phyloP scores from a whole-genome alignment of 1,139 yeast species.

The Debaryomyces coudertii region DNA sequence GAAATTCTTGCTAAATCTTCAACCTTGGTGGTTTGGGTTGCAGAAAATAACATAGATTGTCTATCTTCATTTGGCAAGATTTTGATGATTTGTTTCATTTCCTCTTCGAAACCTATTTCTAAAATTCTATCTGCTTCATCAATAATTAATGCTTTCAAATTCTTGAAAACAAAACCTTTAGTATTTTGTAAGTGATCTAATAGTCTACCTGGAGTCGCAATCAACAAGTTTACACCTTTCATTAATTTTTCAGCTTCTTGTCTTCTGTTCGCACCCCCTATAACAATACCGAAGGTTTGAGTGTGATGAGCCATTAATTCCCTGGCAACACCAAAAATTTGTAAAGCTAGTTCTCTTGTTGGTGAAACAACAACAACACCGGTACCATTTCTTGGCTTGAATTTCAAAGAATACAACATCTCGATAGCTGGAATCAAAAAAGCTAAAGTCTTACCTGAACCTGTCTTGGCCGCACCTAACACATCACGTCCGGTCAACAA shows the following conservation, averaged over 20 bases:
- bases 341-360: slow-evolving; percentile 85
- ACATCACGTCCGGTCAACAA: slow-evolving; percentile 94
- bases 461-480: slow-evolving; percentile 97
- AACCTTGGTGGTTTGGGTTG: slow-evolving; percentile 98
- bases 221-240: slow-evolving; percentile 89
- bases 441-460: slow-evolving; percentile 96
- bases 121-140: slow-evolving; percentile 98
- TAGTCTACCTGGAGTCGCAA: slow-evolving; percentile 97
- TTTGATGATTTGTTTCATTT: slow-evolving; percentile 94
- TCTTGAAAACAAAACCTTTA: slow-evolving; percentile 89
- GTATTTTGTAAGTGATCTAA: slow-evolving; percentile 97
- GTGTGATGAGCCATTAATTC: slow-evolving; percentile 90
- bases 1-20: slow-evolving; percentile 98
- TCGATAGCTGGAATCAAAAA: slow-evolving; percentile 95
- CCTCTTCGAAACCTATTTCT: slow-evolving; percentile 98
- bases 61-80: slow-evolving; percentile 92
- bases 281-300: slow-evolving; percentile 94
- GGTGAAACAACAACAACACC: slow-evolving; percentile 91
- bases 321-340: slow-evolving; percentile 94
- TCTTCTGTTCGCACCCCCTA: slow-evolving; percentile 98
- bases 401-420: slow-evolving; percentile 80
- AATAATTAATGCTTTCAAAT: slow-evolving; percentile 87
- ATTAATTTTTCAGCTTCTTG: slow-evolving; percentile 93
- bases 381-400: slow-evolving; percentile 89
- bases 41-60: slow-evolving; percentile 96